These are phyloP conservation scores for Sphaerulina vaccinii DNA, from an alignment of 2,329 filamentous ascomycete genomes.

Conservation along the genomic window DNA sequence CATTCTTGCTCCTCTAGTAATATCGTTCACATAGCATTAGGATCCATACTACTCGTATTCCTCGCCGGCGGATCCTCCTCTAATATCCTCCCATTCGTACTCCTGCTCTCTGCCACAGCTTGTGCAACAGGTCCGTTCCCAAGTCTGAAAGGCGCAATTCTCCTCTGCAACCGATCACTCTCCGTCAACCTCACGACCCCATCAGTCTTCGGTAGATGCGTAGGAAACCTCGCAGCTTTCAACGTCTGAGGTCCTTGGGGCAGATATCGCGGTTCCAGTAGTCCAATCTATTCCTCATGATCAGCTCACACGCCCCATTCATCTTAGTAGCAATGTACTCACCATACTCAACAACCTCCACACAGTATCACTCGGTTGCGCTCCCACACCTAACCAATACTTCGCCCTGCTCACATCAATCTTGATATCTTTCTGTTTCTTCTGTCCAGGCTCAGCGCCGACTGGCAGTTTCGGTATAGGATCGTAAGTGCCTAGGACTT, in stretches of 20 bases:
- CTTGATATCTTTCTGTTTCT: conserved; percentile 85
- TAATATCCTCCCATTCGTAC: neutral
- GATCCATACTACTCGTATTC: conserved; percentile 26
- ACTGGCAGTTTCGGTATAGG: conserved; percentile 59
- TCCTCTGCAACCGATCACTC: conserved; percentile 5
- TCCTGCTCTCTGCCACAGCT: neutral
- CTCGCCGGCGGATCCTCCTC: conserved; percentile 23
- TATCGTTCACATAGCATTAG: conserved; percentile 63
- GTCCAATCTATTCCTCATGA: conserved; percentile 38
- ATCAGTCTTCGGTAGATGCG: conserved; percentile 26
- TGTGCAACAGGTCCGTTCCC: conserved; percentile 4
- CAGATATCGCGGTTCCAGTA: conserved; percentile 43
- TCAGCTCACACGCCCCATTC: neutral
- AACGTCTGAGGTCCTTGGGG: conserved; percentile 35
- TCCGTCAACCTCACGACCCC: conserved; percentile 1
- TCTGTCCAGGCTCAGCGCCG: conserved; percentile 52
- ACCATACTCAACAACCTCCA: conserved; percentile 87
- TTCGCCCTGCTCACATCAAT: conserved; percentile 77
- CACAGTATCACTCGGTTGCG: conserved; percentile 85
- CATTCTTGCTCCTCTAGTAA: no score
- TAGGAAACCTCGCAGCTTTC: conserved; percentile 34
- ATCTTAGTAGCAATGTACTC: conserved; percentile 17
- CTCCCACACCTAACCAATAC: conserved; percentile 97
- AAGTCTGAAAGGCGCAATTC: conserved; percentile 16
- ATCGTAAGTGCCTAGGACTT: conserved; percentile 75